A percentile compares a stretch with the other conserved stretches of the same genome.
phyloP scores from a whole-genome alignment of 2,329 filamentous ascomycete genomes.

The Aureobasidium sp. region DNA sequence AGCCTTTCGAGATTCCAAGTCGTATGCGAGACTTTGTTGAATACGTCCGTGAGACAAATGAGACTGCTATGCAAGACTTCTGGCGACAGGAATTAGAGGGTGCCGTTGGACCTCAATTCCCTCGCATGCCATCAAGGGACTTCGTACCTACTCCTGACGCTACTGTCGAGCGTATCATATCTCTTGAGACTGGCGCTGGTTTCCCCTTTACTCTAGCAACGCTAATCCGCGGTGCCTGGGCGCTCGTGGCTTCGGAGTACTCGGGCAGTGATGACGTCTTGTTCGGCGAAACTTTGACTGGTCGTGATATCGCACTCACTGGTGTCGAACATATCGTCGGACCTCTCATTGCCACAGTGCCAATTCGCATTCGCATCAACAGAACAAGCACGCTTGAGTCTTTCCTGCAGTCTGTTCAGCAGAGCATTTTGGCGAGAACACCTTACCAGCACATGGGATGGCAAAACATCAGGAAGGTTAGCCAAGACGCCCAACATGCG shows the following conservation, averaged over 20 bases:
- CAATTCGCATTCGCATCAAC: conserved; percentile 38
- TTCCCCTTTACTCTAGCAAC: conserved; percentile 36
- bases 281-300: conserved; percentile 40
- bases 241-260: conserved; percentile 33
- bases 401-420: conserved; percentile 26
- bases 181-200: conserved; percentile 19
- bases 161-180: conserved; percentile 29
- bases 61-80: conserved; percentile 31
- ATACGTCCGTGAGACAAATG: conserved; percentile 32
- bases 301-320: conserved; percentile 37
- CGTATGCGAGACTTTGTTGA: conserved; percentile 37
- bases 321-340: conserved; percentile 40
- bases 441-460: conserved; percentile 43
- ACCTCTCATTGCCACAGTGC: conserved; percentile 44
- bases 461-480: conserved; percentile 44
- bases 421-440: conserved; percentile 32
- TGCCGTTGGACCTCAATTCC: conserved; percentile 38
- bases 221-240: conserved; percentile 37
- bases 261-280: conserved; percentile 35
- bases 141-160: conserved; percentile 30
- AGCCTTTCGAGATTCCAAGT: background rate
- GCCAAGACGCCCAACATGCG: conserved; percentile 59
- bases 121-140: conserved; percentile 31
- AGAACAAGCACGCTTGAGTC: conserved; percentile 28
- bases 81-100: conserved; percentile 38